Conservation (phyloP, 768 basidiomycete genomes). For the Auricularia sp. region DNA sequence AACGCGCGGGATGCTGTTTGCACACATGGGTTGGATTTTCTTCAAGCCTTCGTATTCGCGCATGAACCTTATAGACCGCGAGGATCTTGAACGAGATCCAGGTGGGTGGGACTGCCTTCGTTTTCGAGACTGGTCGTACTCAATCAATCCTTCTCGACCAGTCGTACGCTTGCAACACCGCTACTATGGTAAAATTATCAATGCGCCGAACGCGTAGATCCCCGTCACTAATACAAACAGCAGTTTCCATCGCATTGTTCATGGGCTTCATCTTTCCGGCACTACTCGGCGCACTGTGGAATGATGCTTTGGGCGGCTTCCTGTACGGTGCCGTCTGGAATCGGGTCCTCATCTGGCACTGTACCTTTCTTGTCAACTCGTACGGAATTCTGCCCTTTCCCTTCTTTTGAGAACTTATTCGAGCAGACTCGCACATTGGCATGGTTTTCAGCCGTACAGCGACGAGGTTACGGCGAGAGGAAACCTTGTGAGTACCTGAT, state of each 20-base stretch:
- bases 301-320: constrained; percentile 52
- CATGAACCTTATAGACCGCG: constrained; percentile 52
- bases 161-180: constrained; percentile 65
- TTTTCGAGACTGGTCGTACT: neutral
- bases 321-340: constrained; percentile 54
- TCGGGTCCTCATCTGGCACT: constrained; percentile 47
- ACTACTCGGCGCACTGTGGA: constrained; percentile 44
- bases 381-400: constrained; percentile 22
- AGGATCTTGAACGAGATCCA: constrained; percentile 59
- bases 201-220: neutral
- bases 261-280: constrained; percentile 52
- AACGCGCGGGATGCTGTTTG: constrained; percentile 60
- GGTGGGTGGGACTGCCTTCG: constrained; percentile 29
- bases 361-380: constrained; percentile 65
- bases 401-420: neutral
- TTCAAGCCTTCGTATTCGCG: constrained; percentile 58
- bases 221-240: neutral
- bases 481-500: constrained; percentile 42
- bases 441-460: constrained; percentile 73
- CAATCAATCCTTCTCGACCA: constrained; percentile 13
- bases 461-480: constrained; percentile 73
- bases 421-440: constrained; percentile 64
- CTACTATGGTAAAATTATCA: constrained; percentile 42
- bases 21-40: constrained; percentile 84
- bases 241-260: constrained; percentile 51